These are phyloP conservation scores for Gonapodya prolifera DNA, from an alignment of 192 early-diverging fungal species.

Conservation along the genomic window DNA sequence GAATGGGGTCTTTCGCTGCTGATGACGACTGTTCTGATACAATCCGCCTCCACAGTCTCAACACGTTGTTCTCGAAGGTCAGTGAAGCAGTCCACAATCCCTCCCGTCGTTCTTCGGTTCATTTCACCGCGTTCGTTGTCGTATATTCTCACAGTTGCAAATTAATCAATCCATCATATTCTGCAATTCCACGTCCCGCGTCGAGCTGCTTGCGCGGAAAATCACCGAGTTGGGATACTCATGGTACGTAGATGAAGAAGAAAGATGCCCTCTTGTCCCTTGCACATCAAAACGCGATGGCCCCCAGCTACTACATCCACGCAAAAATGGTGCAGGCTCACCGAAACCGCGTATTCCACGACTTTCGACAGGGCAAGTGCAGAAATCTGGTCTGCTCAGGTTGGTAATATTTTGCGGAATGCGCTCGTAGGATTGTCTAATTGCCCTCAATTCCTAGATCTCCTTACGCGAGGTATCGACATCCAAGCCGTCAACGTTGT, in stretches of 20 bases:
- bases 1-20: neutral
- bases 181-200: constrained; percentile 98
- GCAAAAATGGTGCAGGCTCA: constrained; percentile 97
- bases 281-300: neutral
- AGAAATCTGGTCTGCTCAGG: constrained; percentile 94
- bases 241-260: constrained; percentile 30
- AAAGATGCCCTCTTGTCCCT: neutral
- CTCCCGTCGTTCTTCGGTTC: neutral
- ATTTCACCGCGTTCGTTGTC: constrained; percentile 1
- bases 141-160: constrained; percentile 60
- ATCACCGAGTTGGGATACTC: constrained; percentile 99
- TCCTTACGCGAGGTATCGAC: constrained; percentile 96
- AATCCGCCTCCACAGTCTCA: constrained; percentile 17
- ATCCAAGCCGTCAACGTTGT: constrained; percentile 99
- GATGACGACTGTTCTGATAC: neutral
- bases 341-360: constrained; percentile 98
- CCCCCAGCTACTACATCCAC: constrained; percentile 77
- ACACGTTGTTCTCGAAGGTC: constrained; percentile 85
- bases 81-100: neutral
- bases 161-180: constrained; percentile 99
- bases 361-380: constrained; percentile 96
- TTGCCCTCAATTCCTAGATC: constrained; percentile 44
- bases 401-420: too few species aligned
- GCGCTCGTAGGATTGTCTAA: neutral
- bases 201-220: constrained; percentile 96